These are phyloP conservation scores for Fusarium algeriense DNA, from an alignment of 2,329 filamentous ascomycete genomes.

Conservation along the genomic window DNA sequence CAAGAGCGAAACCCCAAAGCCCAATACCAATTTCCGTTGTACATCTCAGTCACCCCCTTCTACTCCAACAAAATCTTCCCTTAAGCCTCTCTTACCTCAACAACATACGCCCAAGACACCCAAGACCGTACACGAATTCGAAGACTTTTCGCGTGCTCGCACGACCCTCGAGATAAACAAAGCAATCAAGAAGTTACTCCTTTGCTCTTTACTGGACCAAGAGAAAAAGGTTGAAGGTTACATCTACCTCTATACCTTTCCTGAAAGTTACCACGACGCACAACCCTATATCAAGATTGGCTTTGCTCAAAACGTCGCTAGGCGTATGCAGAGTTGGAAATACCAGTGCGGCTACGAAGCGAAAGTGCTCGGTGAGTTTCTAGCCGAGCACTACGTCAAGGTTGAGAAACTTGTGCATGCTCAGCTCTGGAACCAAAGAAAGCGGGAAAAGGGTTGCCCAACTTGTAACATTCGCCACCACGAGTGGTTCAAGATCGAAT, in stretches of 20 bases:
- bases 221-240: constrained; percentile 25
- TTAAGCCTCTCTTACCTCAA: not conserved
- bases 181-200: constrained; percentile 28
- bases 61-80: not conserved
- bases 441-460: constrained; percentile 43
- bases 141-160: constrained; percentile 19
- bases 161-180: constrained; percentile 32
- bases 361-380: constrained; percentile 23
- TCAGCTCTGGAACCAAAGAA: constrained; percentile 45
- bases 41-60: not conserved
- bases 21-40: not conserved
- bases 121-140: constrained; percentile 32
- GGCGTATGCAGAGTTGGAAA: constrained; percentile 44
- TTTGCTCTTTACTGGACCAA: not conserved
- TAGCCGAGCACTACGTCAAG: constrained; percentile 40
- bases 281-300: constrained; percentile 50
- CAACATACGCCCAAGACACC: not conserved
- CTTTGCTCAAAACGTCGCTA: constrained; percentile 31
- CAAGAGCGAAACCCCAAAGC: not conserved
- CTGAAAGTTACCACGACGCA: constrained; percentile 27
- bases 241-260: constrained; percentile 47
- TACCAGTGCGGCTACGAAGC: constrained; percentile 45
- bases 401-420: constrained; percentile 49
- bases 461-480: constrained; percentile 40
- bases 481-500: constrained; percentile 49